phyloP scores from a whole-genome alignment of 768 basidiomycete species.

The Mrakia hoshinonis region DNA sequence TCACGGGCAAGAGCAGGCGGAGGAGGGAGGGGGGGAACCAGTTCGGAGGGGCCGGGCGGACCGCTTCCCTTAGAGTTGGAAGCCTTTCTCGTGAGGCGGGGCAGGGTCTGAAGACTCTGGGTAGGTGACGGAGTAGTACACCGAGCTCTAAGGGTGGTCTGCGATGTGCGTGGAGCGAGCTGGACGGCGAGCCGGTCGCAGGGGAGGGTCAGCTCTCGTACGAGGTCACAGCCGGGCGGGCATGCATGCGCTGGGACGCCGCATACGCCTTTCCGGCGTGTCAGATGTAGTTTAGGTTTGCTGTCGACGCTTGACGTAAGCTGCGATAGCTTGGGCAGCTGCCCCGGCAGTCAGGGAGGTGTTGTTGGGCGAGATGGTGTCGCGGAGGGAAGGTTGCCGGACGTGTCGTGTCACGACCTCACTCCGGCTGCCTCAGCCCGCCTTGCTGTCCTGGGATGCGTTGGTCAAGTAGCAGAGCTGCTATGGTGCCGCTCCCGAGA shows the following conservation, averaged over 20 bases:
- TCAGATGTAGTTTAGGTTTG: no score
- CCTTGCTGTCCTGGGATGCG: background rate
- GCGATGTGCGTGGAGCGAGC: no score
- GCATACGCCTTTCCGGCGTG: no score
- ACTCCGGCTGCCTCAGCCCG: background rate
- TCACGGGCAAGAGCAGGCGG: background rate
- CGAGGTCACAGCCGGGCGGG: no score
- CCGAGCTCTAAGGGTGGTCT: no score
- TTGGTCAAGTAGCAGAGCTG: no score
- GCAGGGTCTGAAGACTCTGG: no score
- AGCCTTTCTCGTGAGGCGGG: background rate
- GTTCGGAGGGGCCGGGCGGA: background rate
- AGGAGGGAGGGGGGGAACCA: background rate
- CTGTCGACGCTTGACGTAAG: no score
- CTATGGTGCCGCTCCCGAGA: background rate
- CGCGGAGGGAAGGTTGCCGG: background rate
- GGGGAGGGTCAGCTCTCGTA: no score
- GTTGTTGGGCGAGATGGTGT: background rate
- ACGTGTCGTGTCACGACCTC: conserved; percentile 11
- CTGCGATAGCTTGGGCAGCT: background rate
- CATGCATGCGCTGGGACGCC: no score
- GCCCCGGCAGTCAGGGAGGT: background rate
- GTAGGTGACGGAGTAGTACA: no score
- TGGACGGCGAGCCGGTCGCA: no score
- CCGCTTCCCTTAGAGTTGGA: background rate